A percentile compares a stretch with the other conserved stretches of the same genome.
phyloP scores from a whole-genome alignment of 73 alveolate species.

The Paramecium primaurelia region DNA sequence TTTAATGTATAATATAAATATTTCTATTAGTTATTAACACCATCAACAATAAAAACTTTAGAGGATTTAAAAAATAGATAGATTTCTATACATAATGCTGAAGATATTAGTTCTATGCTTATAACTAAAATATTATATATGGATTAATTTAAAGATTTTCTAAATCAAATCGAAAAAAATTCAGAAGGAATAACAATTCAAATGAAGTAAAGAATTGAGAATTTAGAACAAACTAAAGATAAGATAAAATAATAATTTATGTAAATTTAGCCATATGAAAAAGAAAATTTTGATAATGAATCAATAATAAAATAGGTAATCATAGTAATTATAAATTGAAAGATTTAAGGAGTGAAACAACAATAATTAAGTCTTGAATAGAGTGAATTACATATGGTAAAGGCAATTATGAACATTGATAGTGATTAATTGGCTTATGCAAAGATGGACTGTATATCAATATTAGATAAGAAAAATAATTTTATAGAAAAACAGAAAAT shows the following conservation, averaged over 20 bases:
- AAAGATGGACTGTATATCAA: no score
- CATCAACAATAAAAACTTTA: neutral
- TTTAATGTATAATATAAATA: neutral
- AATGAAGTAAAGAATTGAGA: neutral
- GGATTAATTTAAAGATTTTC: neutral
- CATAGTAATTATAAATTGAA: neutral
- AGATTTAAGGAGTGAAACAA: neutral
- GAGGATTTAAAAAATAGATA: neutral
- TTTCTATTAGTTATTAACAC: neutral
- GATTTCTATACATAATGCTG: neutral
- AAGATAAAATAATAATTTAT: neutral
- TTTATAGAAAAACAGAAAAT: neutral
- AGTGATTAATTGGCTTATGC: neutral
- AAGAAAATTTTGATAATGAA: neutral
- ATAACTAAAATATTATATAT: neutral
- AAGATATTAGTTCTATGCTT: neutral
- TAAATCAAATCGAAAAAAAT: neutral
- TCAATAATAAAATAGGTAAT: neutral
- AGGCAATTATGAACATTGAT: neutral
- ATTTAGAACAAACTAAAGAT: neutral
- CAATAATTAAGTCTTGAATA: neutral
- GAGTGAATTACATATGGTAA: neutral
- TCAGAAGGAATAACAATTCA: neutral
- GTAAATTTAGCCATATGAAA: neutral
- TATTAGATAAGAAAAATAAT: neutral